Evolutionary conservation across 495 filamentous ascomycete genomes (phyloP).

Genomic region (Penicillium pulvis): DNA sequence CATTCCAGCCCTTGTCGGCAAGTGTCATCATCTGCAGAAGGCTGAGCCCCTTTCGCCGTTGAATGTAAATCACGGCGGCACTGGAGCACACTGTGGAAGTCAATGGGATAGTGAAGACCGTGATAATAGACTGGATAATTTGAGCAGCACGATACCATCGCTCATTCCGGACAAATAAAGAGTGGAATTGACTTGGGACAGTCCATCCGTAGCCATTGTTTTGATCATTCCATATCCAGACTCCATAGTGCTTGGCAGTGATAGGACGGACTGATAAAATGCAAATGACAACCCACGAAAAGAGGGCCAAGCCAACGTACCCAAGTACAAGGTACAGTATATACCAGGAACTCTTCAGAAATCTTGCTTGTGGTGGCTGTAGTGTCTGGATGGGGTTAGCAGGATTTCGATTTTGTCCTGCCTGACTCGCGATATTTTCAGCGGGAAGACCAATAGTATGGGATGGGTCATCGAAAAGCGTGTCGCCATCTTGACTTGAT

Average conservation of each 20-base stretch:
- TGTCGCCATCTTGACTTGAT: neutral
- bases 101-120: constrained; percentile 30
- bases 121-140: constrained; percentile 23
- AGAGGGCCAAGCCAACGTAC: neutral
- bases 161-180: constrained; percentile 14
- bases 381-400: neutral
- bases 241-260: neutral
- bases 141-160: constrained; percentile 27
- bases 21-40: constrained; percentile 26
- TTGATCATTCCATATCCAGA: neutral
- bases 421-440: neutral
- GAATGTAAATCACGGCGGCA: constrained; percentile 30
- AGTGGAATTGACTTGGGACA: neutral
- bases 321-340: neutral
- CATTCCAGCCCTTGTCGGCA: constrained; percentile 31
- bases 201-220: neutral
- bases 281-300: constrained; percentile 7
- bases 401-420: neutral
- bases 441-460: neutral
- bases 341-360: neutral
- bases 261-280: neutral
- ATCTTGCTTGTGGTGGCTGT: neutral
- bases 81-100: constrained; percentile 31
- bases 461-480: neutral
- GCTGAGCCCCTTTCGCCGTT: constrained; percentile 16